A percentile compares a stretch with the other conserved stretches of the same genome.
phyloP scores from a whole-genome alignment of 1,284 basidiomycete genomes.

The Ceratobasidium papillatum region DNA sequence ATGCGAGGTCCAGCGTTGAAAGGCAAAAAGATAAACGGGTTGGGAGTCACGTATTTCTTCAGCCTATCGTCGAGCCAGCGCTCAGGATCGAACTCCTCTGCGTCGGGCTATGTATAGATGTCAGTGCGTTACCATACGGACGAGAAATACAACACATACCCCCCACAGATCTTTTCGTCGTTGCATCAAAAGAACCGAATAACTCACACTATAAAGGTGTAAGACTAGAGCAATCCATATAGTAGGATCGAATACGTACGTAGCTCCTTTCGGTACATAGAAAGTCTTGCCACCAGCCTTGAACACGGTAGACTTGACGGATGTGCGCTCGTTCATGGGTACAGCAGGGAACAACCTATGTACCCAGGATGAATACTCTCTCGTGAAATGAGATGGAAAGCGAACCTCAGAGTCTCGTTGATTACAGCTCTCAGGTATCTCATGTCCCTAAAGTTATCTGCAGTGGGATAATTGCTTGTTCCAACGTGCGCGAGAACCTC shows the following conservation, averaged over 20 bases:
- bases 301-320: constrained; percentile 36
- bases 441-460: constrained; percentile 65
- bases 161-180: constrained; percentile 51
- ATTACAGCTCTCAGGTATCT: constrained; percentile 67
- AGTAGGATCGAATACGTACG: constrained; percentile 9
- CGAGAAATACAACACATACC: neutral
- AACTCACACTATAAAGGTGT: constrained; percentile 47
- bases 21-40: constrained; percentile 68
- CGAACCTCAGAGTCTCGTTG: constrained; percentile 53
- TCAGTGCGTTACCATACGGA: neutral
- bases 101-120: constrained; percentile 45
- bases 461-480: constrained; percentile 56
- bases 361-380: neutral
- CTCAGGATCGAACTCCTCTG: constrained; percentile 65
- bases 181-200: constrained; percentile 47
- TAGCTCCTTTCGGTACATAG: constrained; percentile 51
- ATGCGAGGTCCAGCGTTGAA: constrained; percentile 69
- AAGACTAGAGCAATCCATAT: constrained; percentile 14
- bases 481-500: constrained; percentile 64
- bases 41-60: constrained; percentile 60
- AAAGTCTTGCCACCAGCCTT: constrained; percentile 48
- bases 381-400: neutral
- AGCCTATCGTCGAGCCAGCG: constrained; percentile 66
- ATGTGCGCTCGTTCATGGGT: constrained; percentile 44
- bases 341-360: constrained; percentile 65